Percentiles rank a stretch among this genome's conserved stretches.
Evolutionary conservation across 2,329 filamentous ascomycete species (phyloP).

Genomic region (Colletotrichum sidae): DNA sequence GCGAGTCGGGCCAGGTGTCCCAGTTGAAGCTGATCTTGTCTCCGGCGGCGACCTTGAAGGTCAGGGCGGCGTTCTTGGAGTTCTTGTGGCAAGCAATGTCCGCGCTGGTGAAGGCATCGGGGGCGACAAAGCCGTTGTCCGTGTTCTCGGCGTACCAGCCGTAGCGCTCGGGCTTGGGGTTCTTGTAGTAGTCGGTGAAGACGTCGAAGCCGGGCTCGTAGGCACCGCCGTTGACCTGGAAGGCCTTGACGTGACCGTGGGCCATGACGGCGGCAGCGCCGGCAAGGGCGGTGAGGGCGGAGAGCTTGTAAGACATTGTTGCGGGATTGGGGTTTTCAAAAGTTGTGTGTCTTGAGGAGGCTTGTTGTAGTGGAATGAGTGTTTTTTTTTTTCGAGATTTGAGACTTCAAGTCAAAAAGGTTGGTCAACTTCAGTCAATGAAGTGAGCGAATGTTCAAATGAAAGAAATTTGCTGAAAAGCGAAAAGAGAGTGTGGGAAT

Average conservation of each 20-base stretch:
- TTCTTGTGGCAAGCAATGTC: slow-evolving; percentile 62
- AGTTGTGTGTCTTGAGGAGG: slow-evolving; percentile 8
- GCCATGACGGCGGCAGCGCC: slow-evolving; percentile 43
- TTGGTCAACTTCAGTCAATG: slow-evolving; percentile 37
- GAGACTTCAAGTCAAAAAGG: slow-evolving; percentile 35
- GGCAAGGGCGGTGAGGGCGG: slow-evolving; percentile 38
- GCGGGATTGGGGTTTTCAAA: slow-evolving; percentile 24
- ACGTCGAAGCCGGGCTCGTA: slow-evolving; percentile 45
- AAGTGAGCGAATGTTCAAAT: slow-evolving; percentile 33
- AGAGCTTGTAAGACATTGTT: slow-evolving; percentile 41
- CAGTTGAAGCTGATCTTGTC: slow-evolving; percentile 69
- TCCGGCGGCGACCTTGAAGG: slow-evolving; percentile 67
- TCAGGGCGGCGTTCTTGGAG: slow-evolving; percentile 52
- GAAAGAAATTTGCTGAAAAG: slow-evolving; percentile 37
- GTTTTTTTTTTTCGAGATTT: neutral
- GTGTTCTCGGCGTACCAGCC: slow-evolving; percentile 41
- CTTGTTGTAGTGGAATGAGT: slow-evolving; percentile 18
- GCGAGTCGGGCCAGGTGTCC: slow-evolving; percentile 73
- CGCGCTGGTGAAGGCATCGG: slow-evolving; percentile 49
- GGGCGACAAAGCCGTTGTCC: slow-evolving; percentile 59
- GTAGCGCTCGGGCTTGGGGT: slow-evolving; percentile 44
- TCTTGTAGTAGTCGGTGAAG: slow-evolving; percentile 40
- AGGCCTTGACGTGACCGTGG: slow-evolving; percentile 47
- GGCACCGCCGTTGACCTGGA: slow-evolving; percentile 44
- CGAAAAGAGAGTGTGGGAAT: slow-evolving; percentile 36